These are phyloP conservation scores for Fraxinus latifolia DNA, from an alignment of 305 asterid species.

Conservation along the genomic window DNA sequence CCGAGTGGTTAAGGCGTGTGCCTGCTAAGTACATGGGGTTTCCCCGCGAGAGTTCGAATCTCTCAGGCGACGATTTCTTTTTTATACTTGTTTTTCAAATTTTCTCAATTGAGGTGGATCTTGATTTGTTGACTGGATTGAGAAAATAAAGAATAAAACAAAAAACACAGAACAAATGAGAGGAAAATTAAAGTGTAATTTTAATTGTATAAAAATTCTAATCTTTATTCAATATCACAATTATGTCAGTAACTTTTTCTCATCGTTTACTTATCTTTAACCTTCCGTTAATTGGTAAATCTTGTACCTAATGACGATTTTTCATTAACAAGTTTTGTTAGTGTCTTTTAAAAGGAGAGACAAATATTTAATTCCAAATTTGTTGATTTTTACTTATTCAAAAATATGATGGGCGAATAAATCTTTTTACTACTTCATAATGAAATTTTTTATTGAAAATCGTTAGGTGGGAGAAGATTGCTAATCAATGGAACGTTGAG, in stretches of 20 bases:
- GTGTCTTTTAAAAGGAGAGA: background rate
- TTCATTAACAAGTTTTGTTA: background rate
- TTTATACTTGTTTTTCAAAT: too few relatives aligned
- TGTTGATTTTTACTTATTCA: background rate
- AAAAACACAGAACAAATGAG: background rate
- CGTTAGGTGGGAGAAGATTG: too few relatives aligned
- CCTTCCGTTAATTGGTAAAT: background rate
- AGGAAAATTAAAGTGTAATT: background rate
- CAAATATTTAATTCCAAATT: too few relatives aligned
- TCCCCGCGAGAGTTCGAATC: slow-evolving; percentile 99
- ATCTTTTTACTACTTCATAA: too few relatives aligned
- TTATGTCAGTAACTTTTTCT: background rate
- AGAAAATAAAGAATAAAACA: background rate
- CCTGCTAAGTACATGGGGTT: slow-evolving; percentile 99
- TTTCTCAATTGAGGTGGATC: background rate
- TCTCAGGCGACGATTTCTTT: background rate
- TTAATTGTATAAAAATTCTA: background rate
- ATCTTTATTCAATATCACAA: background rate
- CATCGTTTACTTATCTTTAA: background rate
- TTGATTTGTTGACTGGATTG: background rate
- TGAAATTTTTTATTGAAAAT: too few relatives aligned
- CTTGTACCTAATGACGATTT: background rate
- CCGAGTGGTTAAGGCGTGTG: slow-evolving; percentile 99
- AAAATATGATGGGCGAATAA: too few relatives aligned
- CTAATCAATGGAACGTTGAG: too few relatives aligned